Conservation (phyloP, 1,284 basidiomycete species). For the Rhodotorula sp. region DNA sequence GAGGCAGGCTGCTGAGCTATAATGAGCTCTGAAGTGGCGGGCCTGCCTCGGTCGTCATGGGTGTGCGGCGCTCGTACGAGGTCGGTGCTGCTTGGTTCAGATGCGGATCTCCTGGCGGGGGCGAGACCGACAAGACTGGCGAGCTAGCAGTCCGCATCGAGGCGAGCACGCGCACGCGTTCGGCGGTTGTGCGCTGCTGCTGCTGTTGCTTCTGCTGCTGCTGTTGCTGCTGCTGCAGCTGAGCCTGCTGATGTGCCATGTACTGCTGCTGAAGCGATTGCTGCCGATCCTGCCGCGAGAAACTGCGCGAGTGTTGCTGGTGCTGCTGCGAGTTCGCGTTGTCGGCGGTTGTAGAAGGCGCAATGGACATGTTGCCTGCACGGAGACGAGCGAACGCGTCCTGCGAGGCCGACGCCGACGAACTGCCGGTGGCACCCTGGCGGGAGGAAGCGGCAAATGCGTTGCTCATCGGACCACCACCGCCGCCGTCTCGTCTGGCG, state of each 20-base stretch:
- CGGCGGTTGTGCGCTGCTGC: not conserved
- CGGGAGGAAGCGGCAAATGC: not conserved
- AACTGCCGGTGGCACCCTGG: not conserved
- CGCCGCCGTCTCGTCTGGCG: not conserved
- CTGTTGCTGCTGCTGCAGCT: not conserved
- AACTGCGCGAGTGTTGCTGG: too few relatives aligned
- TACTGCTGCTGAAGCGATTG: too few relatives aligned
- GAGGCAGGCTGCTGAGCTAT: too few relatives aligned
- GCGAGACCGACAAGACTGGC: not conserved
- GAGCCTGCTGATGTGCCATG: not conserved
- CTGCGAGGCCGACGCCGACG: not conserved
- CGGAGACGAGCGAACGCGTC: conserved; percentile 23
- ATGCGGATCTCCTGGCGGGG: not conserved
- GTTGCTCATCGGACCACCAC: not conserved
- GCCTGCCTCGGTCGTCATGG: too few relatives aligned
- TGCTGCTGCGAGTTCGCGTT: too few relatives aligned
- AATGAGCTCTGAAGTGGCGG: too few relatives aligned
- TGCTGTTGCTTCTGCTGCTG: not conserved
- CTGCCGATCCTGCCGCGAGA: too few relatives aligned
- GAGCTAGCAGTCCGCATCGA: conserved; percentile 2
- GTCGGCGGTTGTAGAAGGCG: conserved; percentile 8
- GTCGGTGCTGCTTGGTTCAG: too few relatives aligned
- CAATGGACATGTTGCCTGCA: conserved; percentile 24
- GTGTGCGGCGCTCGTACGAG: too few relatives aligned
- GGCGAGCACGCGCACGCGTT: conserved; percentile 2